Base-by-base conservation (phyloP, 176 grass and related monocot species). In the Aegilops bicornis region DNA sequence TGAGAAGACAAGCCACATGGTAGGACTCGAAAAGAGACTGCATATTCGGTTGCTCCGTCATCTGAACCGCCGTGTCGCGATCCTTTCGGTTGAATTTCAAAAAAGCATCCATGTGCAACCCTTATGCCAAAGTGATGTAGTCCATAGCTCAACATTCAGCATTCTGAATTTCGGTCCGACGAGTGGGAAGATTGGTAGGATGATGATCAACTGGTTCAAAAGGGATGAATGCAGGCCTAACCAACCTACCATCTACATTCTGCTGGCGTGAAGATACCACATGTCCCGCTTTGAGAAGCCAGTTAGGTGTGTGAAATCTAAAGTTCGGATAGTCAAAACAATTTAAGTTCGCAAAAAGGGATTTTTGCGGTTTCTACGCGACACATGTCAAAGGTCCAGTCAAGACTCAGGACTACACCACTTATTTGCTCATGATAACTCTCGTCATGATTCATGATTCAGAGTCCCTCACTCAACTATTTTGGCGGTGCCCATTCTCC, bases 51-150 rank as follows among this genome's bases (percentile, higher is more conserved):
- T 88, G 32, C 25, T 7, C 61, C 73, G 69, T 62, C 81, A 33
- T 91, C 45, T 32, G 48, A 24, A 76, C 30, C 52, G 14, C 76
- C 27, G 14, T 58, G 79, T 79, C 54, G 22, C 27, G 1, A 62
- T 91, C 81, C 12, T n/a, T 30, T 84, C 77, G 77, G 81, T 84
- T 91, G 81, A 87, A 80, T 76, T 17, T 73, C 52, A 3, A 52
- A 11, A 6, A 36, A 60, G 23, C 20, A 91, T 68, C 45, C 89
- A 84, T 80, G 85, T 91, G 85, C 81, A 66, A 37, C 33, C 33
- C 48, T 73, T 36, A 56, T 17, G 40, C 0, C 63, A 58, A 37
- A 25, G 60, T 70, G 67, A 74, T 52, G 58, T 24, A 84, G 66
- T n/a, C 15, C 64, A 8, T 73, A 12, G 15, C 7, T 60, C 65